Conservation (phyloP, 2,329 filamentous ascomycete genomes). For the Hypoxylon sp. region DNA sequence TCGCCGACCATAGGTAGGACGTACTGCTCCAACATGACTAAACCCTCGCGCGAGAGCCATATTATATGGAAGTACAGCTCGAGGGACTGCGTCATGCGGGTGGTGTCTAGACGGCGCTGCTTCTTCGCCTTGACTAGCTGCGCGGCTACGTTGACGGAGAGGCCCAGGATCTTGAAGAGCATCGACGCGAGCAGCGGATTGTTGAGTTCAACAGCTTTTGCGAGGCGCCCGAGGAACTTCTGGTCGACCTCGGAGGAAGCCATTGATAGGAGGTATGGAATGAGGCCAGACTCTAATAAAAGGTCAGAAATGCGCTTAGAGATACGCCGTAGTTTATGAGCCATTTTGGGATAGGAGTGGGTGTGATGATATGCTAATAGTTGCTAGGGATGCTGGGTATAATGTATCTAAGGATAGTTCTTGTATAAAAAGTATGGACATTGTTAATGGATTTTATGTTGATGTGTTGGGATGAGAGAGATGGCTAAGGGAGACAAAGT, state of each 20-base stretch:
- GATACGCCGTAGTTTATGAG: background rate
- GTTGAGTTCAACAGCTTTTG: conserved; percentile 81
- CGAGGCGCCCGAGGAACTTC: conserved; percentile 93
- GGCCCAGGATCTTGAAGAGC: conserved; percentile 90
- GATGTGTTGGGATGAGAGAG: background rate
- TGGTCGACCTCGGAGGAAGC: conserved; percentile 97
- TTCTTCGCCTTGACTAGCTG: conserved; percentile 88
- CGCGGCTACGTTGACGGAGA: conserved; percentile 88
- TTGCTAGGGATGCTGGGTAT: background rate
- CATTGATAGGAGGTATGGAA: conserved; percentile 67
- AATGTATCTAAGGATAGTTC: conserved; percentile 12
- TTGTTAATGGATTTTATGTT: background rate
- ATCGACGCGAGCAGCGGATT: conserved; percentile 85
- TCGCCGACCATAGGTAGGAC: conserved; percentile 87
- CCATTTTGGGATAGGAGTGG: background rate
- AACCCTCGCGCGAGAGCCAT: conserved; percentile 93
- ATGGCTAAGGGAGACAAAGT: conserved; percentile 1
- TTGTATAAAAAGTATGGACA: conserved; percentile 3
- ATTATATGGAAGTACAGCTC: conserved; percentile 90
- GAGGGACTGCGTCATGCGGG: conserved; percentile 83
- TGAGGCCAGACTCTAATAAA: conserved; percentile 15
- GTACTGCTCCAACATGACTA: conserved; percentile 88
- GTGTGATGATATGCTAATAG: background rate
- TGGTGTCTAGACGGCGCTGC: conserved; percentile 83
- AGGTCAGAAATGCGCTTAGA: conserved; percentile 26